Base-by-base conservation (phyloP, 441 rosid genomes). In the Populus hybrid region DNA sequence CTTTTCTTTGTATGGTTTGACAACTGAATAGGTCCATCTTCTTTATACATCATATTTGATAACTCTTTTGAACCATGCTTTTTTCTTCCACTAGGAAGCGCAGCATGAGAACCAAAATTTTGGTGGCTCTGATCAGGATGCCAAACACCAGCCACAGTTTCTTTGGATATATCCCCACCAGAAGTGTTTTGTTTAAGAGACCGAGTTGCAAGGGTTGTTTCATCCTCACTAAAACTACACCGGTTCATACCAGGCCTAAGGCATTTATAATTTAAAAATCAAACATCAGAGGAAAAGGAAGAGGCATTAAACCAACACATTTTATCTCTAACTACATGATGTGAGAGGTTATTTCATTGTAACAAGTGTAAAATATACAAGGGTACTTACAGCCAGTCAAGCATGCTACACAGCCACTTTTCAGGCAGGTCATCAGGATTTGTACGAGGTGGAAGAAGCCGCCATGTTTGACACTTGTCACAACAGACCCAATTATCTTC, bases 361-460 rank as follows among this genome's bases (percentile, higher is more conserved):
- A 46, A 28, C 6, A 66, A 72, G 42, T 79, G 63, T 67, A 74
- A 69, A 24, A 75, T 16, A 12, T 64, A 78, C 38, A 57, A 24
- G 42, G 32, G 75, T 78, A 91, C 99, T 96, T 89, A 96, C 99
- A 96, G 95, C 99, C 99, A 96, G 74, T 90, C 73, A 79, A 93
- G 98, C 98, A 94, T 96, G 87, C 90, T 82, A 85, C 98, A 96
- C 75, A 92, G 74, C 99, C 99, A 96, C 86, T 93, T 96, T 81
- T 96, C 94, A 20, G 99, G 95, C 81, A 96, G 88, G 78, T 86
- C 87, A 30, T 87, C 70, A 23, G 92, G 91, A 82, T 85, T 75
- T 78, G 82, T 89, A 70, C 91, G 93, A 85, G 81, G 76, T 67
- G 98, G 99, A 81, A 96, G 94, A 84, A 96, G 98, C 74, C 99